A percentile compares a stretch with the other conserved stretches of the same genome.
phyloP scores from a whole-genome alignment of 345 rosid species.

The Euphorbia peplus region DNA sequence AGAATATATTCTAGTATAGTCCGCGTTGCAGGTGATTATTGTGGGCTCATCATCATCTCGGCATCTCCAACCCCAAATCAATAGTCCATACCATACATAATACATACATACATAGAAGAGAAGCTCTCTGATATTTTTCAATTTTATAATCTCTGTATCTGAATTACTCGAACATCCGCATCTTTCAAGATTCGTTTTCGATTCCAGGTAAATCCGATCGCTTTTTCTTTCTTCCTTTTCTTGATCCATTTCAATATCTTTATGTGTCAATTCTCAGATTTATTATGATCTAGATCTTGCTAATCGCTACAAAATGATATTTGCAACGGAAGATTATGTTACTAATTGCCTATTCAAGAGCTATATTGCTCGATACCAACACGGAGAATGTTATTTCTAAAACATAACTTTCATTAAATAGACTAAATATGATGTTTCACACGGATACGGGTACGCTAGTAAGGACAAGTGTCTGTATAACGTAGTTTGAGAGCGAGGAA shows the following conservation, averaged over 20 bases:
- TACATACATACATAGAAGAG: too few relatives aligned
- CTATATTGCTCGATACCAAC: too few relatives aligned
- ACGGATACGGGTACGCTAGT: too few relatives aligned
- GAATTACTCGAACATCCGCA: neutral
- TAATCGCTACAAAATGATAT: neutral
- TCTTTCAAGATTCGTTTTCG: neutral
- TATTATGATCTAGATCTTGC: constrained; percentile 4
- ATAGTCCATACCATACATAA: too few relatives aligned
- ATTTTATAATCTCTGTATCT: neutral
- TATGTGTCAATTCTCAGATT: too few relatives aligned
- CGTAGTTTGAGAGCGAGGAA: neutral
- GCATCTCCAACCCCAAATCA: neutral
- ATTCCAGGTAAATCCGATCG: constrained; percentile 1
- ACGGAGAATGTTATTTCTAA: too few relatives aligned
- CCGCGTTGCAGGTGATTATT: neutral
- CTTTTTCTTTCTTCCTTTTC: neutral
- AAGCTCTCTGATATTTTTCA: neutral
- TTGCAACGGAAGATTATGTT: too few relatives aligned
- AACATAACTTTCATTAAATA: too few relatives aligned
- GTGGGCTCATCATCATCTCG: neutral
- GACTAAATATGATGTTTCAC: too few relatives aligned
- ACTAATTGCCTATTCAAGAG: too few relatives aligned
- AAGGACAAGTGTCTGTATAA: too few relatives aligned
- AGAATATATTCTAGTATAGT: neutral
- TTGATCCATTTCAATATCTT: neutral